Evolutionary conservation across 2,329 filamentous ascomycete species (phyloP).

Genomic region (Nothophaeocryptopus gaeumannii): DNA sequence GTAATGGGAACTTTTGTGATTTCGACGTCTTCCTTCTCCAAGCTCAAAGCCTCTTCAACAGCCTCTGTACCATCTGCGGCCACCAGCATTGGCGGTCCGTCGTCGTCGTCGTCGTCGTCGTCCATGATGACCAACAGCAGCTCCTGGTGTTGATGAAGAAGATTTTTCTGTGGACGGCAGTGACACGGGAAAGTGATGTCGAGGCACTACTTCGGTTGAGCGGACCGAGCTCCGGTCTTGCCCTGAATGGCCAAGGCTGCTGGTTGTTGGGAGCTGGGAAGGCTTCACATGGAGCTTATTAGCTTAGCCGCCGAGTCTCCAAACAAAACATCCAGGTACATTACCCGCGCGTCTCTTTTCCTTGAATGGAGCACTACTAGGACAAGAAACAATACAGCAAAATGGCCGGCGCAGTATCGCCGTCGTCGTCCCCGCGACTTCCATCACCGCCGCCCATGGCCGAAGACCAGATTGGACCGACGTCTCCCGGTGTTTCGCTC

Average conservation of each 20-base stretch:
- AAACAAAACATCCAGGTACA: too few species aligned
- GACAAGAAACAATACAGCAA: neutral
- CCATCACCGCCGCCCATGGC: constrained; percentile 92
- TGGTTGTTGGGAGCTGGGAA: too few species aligned
- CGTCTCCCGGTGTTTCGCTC: constrained; percentile 66
- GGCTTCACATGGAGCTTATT: too few species aligned
- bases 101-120: constrained; percentile 62
- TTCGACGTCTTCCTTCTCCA: constrained; percentile 49
- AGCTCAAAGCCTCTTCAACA: constrained; percentile 28
- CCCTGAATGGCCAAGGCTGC: too few species aligned
- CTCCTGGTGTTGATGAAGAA: neutral
- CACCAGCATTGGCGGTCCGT: constrained; percentile 62
- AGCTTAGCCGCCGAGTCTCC: too few species aligned
- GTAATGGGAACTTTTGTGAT: constrained; percentile 74
- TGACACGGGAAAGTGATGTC: neutral
- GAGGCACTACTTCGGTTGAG: neutral
- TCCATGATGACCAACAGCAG: too few species aligned
- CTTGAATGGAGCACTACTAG: too few species aligned
- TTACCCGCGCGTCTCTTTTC: too few species aligned
- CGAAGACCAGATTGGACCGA: constrained; percentile 84
- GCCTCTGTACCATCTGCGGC: constrained; percentile 39
- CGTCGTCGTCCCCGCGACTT: constrained; percentile 80
- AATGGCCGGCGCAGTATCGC: constrained; percentile 41
- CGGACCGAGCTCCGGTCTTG: too few species aligned
- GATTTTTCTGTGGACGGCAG: neutral